Conservation (phyloP, 805 yeast species). For the Metschnikowia bowlesiae region DNA sequence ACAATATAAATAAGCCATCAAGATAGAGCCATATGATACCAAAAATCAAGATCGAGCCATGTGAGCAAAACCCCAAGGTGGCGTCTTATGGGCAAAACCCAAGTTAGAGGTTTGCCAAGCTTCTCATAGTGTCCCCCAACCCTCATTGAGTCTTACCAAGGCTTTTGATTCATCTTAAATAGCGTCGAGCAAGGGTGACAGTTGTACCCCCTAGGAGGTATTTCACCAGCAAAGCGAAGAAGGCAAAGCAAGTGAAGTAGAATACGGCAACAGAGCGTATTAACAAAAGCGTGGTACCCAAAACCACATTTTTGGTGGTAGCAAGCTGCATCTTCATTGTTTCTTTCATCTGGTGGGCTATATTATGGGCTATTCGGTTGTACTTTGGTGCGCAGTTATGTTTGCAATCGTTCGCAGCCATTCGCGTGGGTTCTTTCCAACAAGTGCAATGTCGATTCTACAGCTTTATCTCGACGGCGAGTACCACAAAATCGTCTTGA, state of each 20-base stretch:
- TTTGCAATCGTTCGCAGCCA: constrained; percentile 3
- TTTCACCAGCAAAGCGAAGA: neutral
- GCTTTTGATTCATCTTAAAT: neutral
- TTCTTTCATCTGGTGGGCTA: neutral
- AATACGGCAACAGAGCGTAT: neutral
- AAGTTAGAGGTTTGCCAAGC: no score
- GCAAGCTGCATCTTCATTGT: neutral
- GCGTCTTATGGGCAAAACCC: no score
- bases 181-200: neutral
- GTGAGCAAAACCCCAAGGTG: no score
- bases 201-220: neutral
- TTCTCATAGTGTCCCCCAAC: no score
- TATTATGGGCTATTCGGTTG: neutral
- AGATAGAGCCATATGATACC: no score
- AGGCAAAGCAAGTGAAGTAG: neutral
- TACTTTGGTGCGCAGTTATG: neutral
- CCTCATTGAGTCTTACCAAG: no score
- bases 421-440: neutral
- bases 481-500: constrained; percentile 8
- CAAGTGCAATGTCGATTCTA: constrained; percentile 1
- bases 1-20: no score
- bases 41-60: no score
- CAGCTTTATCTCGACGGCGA: constrained; percentile 5
- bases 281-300: neutral
- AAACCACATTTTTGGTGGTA: neutral